Base-by-base conservation (phyloP, 202 grass and related monocot species). In the Eragrostis tef region DNA sequence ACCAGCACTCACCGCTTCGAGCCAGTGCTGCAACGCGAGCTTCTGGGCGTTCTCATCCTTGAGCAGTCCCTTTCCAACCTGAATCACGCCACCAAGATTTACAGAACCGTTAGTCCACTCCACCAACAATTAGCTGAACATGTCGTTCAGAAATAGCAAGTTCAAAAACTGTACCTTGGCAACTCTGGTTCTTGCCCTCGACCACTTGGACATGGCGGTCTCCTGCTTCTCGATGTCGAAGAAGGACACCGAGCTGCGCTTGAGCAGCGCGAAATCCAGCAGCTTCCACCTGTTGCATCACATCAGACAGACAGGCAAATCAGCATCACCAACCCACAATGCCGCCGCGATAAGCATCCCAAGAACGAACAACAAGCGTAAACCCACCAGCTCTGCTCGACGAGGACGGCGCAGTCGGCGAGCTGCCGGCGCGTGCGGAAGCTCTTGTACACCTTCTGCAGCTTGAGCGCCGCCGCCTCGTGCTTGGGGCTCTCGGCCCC, bases 381-480 rank as follows among this genome's bases (percentile, higher is more conserved):
- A n/a, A 61, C 79, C 10, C 74, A 94, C 95, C 95, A 98, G 64
- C 81, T 89, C 78, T 98, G 95, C 86, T 98, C 95, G 29, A 86
- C 88, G 16, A 98, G 79, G 22, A 98, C 95, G 16, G 92, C 95
- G 68, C 92, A 94, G 75, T 98, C 95, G 9, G 95, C 92, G 45
- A 98, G 95, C 86, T 93, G 88, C 19, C 95, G 90, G 45, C 95
- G 87, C 44, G 90, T 98, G 48, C 95, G 82, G 86, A 98, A 98
- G 87, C 95, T 91, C 88, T 98, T 98, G 88, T 98, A 93, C 45
- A 94, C 95, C 77, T 94, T 94, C 89, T 98, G 95, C 77, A 98
- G 80, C 84, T 86, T 75, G 7, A 93, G 80, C 13, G 95, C 92
- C 39, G 92, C 92, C 3, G 92, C 95, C 48, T 94, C 85, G 42